Base-by-base conservation (phyloP, 768 basidiomycete species). In the Imleria badia region DNA sequence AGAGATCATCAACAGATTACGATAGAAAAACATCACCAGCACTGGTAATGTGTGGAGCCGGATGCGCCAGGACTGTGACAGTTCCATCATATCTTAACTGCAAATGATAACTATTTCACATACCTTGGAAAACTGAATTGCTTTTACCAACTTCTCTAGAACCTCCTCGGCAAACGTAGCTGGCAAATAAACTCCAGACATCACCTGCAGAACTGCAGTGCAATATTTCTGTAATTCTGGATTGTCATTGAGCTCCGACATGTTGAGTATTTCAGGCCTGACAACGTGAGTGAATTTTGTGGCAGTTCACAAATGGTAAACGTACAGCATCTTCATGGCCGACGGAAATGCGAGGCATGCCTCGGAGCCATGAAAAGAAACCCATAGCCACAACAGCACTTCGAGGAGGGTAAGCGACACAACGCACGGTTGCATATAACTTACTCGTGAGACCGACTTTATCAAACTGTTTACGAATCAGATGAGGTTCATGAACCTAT, bases 191-290 rank as follows among this genome's bases (percentile, higher is more conserved):
- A 94, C 80, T 3, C 87, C 88, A 15, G 92, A 93, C 46, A 95
- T 76, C 54, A 91, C 83, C 60, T 91, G 89, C 42, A 95, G 73
- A 12, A 94, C 86, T 6, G 85, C 86, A 44, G 87, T 84, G 60
- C 90, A 87, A 63, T 90, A 90, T 30, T 81, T 78, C 68, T 93
- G 91, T 53, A 96, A 69, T 53, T 95, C 94, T 9, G 85, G 76
- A 68, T 79, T 87, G 65, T 96, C 94, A 65, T 87, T 93, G 52
- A 95, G 79, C 64, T 96, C 94, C 51, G 91, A 86, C 87, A 96
- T 91, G 57, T 84, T 86, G 65, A 95, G 80, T 54, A 93, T 87
- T 68, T 92, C 91, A 35, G 91, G 91, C 66, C 92, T 94, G 64
- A 34, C 48, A 47, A 59, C 51, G 46, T 56, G 46, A 55, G 59